phyloP scores from a whole-genome alignment of 139 green algal species.

The Closterium sp. region DNA sequence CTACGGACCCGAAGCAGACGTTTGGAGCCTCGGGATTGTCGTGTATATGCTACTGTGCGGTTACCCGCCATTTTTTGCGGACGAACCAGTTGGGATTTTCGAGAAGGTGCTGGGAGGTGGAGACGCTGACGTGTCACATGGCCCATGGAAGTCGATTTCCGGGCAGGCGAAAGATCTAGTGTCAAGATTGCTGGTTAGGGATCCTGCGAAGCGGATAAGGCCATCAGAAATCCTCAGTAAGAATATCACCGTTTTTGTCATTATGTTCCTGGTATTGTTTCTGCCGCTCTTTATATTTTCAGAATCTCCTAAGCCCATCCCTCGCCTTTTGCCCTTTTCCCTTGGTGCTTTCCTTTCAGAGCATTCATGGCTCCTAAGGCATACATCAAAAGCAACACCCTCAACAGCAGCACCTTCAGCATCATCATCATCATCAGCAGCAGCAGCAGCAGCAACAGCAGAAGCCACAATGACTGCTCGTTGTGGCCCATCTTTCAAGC shows the following conservation, averaged over 20 bases:
- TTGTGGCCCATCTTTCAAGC: background rate
- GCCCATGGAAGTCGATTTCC: background rate
- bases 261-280: background rate
- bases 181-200: background rate
- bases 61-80: background rate
- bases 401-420: background rate
- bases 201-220: background rate
- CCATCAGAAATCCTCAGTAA: background rate
- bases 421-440: background rate
- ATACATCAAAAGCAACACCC: background rate
- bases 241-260: background rate
- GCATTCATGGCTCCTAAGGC: background rate
- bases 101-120: background rate
- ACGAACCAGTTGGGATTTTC: background rate
- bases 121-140: background rate
- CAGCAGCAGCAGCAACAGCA: background rate
- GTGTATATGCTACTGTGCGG: background rate
- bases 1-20: background rate
- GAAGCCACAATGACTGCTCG: background rate
- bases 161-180: background rate
- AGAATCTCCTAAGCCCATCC: background rate
- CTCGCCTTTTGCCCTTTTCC: background rate
- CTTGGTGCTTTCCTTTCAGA: background rate
- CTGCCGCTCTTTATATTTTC: background rate
- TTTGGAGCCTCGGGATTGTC: background rate